Evolutionary conservation across 768 basidiomycete genomes (phyloP).

Genomic region (Tylopilus rubrobrunneus): DNA sequence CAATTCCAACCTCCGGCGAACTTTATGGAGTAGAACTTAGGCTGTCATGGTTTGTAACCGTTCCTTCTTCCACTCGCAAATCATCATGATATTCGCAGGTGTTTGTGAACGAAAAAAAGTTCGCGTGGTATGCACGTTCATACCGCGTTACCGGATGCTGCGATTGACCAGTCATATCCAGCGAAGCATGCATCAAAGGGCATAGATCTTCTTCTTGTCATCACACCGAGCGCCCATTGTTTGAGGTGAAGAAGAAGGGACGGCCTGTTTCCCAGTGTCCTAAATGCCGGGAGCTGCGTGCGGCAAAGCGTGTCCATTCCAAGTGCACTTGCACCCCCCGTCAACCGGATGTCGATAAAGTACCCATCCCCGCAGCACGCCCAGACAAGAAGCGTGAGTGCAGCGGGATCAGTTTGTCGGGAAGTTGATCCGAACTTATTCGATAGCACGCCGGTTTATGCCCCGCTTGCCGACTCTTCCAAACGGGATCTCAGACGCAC

Average conservation of each 20-base stretch:
- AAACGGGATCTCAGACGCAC: constrained; percentile 64
- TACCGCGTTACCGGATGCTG: neutral
- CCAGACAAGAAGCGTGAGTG: constrained; percentile 33
- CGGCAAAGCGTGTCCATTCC: constrained; percentile 76
- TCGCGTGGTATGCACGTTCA: constrained; percentile 58
- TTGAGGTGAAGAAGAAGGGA: constrained; percentile 92
- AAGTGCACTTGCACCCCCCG: constrained; percentile 69
- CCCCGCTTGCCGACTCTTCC: constrained; percentile 70
- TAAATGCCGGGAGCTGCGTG: constrained; percentile 77
- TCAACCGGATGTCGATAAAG: constrained; percentile 26
- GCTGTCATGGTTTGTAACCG: constrained; percentile 20
- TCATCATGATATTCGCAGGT: constrained; percentile 40
- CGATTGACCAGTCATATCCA: constrained; percentile 29
- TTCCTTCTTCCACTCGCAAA: neutral
- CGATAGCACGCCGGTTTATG: constrained; percentile 61
- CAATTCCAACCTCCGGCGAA: neutral
- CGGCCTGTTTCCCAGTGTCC: constrained; percentile 88
- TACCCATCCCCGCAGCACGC: constrained; percentile 31
- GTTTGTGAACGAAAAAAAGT: constrained; percentile 68
- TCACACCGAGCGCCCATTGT: constrained; percentile 85
- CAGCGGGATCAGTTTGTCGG: neutral
- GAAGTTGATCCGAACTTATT: constrained; percentile 16
- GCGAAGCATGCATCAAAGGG: constrained; percentile 92
- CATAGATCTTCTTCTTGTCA: constrained; percentile 87
- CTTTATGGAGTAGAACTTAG: constrained; percentile 12